Base-by-base conservation (phyloP, 129 eudicot genomes). In the Apium graveolens region DNA sequence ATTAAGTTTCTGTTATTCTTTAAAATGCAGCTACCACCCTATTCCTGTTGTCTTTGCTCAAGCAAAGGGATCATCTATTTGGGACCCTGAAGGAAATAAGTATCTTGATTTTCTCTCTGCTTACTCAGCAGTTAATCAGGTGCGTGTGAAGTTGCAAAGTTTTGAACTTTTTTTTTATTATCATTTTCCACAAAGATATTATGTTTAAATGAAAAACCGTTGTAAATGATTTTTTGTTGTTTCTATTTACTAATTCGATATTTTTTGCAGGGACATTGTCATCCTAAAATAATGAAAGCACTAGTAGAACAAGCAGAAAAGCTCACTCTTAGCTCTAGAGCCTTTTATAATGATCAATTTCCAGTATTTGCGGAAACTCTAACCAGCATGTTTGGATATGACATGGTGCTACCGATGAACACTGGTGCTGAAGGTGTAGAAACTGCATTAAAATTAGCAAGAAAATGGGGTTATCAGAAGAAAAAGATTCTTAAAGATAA, bases 351-450 rank as follows among this genome's bases (percentile, higher is more conserved):
- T 45, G 95, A 92, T 78, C 87, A 76, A 81, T 95, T 95, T 82
- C 99, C 98, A 76, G 86, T 92, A 74, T 92, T 90, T 73, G 99
- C 99, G 5, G 95, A 95, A 73, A 83, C 78, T 78, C 37, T 95
- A 78, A 91, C 99, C 73, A 86, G 78, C 83, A 85, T 95, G 81
- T 95, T 95, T 83, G 97, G 95, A 53, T 95, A 95, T 46, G 97
- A 95, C 78, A 95, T 95, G 99, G 96, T 92, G 70, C 90, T 95
- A 70, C 99, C 99, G 1, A 95, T 95, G 97, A 95, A 95, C 78
- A 95, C 99, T 7, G 99, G 99, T 71, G 99, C 99, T 69, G 99
- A 95, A 92, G 99, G 97, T 21, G 99, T 95, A 34, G 99, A 95
- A 87, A 95, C 99, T 51, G 97, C 99, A 37, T 53, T 95, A 78